These are phyloP conservation scores for Rutstroemia sydowiana DNA, from an alignment of 2,329 filamentous ascomycete species.

Conservation along the genomic window DNA sequence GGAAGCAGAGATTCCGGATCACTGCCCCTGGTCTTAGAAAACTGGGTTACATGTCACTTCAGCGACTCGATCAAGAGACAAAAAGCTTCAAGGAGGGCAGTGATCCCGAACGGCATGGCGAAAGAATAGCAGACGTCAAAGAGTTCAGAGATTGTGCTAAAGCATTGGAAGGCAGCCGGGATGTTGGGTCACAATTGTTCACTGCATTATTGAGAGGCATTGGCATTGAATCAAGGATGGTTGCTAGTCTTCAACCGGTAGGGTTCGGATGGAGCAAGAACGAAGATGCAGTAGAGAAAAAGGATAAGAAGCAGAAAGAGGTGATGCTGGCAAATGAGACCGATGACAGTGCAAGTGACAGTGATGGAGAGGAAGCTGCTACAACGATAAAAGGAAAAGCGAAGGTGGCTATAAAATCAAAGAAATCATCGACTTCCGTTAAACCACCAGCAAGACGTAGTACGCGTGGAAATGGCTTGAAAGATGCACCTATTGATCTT, in stretches of 20 bases:
- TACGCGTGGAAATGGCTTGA: slow-evolving; percentile 23
- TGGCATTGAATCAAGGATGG: slow-evolving; percentile 74
- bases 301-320: slow-evolving; percentile 22
- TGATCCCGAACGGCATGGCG: slow-evolving; percentile 63
- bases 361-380: slow-evolving; percentile 12
- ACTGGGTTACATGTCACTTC: slow-evolving; percentile 76
- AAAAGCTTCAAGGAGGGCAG: slow-evolving; percentile 59
- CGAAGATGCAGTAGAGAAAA: slow-evolving; percentile 60
- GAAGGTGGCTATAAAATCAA: slow-evolving; percentile 15
- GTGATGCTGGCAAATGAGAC: slow-evolving; percentile 34
- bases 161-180: slow-evolving; percentile 70
- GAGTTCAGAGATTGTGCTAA: slow-evolving; percentile 64
- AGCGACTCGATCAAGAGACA: slow-evolving; percentile 65
- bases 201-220: slow-evolving; percentile 75
- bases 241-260: slow-evolving; percentile 75
- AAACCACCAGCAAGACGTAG: slow-evolving; percentile 17
- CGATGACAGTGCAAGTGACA: slow-evolving; percentile 10
- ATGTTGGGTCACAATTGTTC: slow-evolving; percentile 84
- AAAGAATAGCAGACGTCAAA: slow-evolving; percentile 59
- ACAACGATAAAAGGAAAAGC: slow-evolving; percentile 14
- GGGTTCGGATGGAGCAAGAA: slow-evolving; percentile 87
- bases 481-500: slow-evolving; percentile 36
- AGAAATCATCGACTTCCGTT: slow-evolving; percentile 12
- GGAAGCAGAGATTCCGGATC: slow-evolving; percentile 76
- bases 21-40: slow-evolving; percentile 80